Percentiles rank a stretch among this genome's conserved stretches.
Conservation (phyloP, 768 basidiomycete genomes). For the Pleurotus giganteus region DNA sequence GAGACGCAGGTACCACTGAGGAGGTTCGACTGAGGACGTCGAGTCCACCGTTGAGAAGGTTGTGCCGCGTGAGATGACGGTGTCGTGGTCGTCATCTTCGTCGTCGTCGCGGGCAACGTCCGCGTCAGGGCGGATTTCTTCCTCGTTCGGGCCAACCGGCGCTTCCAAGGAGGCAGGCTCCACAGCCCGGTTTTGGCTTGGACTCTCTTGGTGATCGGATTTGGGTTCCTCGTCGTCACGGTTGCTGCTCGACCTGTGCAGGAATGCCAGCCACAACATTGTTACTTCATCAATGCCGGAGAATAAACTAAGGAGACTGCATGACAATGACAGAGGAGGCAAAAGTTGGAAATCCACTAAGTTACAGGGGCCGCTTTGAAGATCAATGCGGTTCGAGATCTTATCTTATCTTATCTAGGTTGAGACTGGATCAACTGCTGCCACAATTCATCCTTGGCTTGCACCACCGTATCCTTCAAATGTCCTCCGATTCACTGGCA, state of each 20-base stretch:
- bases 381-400: background rate
- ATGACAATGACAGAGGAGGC: background rate
- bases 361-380: background rate
- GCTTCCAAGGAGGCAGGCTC: background rate
- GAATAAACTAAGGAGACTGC: constrained; percentile 7
- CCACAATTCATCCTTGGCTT: constrained; percentile 1
- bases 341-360: background rate
- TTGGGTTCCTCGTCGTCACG: too few species aligned
- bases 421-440: background rate
- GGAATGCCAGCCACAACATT: background rate
- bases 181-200: background rate
- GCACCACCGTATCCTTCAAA: constrained; percentile 15
- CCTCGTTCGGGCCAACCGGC: background rate
- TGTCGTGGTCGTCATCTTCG: constrained; percentile 11
- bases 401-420: background rate
- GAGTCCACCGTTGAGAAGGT: too few species aligned
- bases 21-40: background rate
- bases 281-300: too few species aligned
- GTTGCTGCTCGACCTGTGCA: background rate
- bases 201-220: too few species aligned
- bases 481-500: constrained; percentile 32
- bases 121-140: constrained; percentile 8
- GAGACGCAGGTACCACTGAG: constrained; percentile 14
- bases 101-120: constrained; percentile 13
- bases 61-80: background rate